These are phyloP conservation scores for Sutorius australiensis DNA, from an alignment of 768 basidiomycete species.

Conservation along the genomic window DNA sequence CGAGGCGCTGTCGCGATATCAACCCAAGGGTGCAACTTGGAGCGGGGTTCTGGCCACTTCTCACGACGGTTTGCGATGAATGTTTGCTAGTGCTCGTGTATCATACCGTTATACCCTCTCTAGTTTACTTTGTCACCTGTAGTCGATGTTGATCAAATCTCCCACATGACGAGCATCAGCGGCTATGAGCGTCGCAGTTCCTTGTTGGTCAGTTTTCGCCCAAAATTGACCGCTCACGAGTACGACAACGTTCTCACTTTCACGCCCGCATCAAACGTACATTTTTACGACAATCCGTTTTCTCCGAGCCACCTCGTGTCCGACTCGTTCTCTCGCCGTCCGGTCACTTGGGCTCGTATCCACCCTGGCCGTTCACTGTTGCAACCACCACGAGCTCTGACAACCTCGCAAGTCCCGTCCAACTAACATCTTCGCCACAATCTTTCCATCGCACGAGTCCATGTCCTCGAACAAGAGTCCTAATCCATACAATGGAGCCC, in stretches of 20 bases:
- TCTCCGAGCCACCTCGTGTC: slow-evolving; percentile 18
- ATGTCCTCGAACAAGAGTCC: slow-evolving; percentile 36
- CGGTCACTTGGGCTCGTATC: not conserved
- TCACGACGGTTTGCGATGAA: slow-evolving; percentile 4
- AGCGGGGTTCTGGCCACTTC: not conserved
- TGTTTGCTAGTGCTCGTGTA: slow-evolving; percentile 4
- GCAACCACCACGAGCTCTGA: slow-evolving; percentile 3
- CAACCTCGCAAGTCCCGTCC: not conserved
- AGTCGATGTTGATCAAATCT: not conserved
- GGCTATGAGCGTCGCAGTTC: not conserved
- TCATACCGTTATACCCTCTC: slow-evolving; percentile 6
- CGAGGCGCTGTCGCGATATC: slow-evolving; percentile 28
- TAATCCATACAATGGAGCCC: slow-evolving; percentile 30
- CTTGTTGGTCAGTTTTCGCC: not conserved
- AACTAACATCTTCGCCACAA: not conserved
- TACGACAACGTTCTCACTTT: not conserved
- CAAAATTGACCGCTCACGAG: not conserved
- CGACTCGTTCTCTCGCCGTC: slow-evolving; percentile 16
- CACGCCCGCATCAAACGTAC: slow-evolving; percentile 1
- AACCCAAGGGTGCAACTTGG: slow-evolving; percentile 8
- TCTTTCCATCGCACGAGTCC: slow-evolving; percentile 6
- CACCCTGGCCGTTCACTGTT: not conserved
- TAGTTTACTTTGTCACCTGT: slow-evolving; percentile 10
- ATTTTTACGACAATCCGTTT: not conserved
- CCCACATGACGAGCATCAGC: slow-evolving; percentile 2